Evolutionary conservation across 352 stramenopile species (phyloP), one percentile per base, ranked within the genome.

Genomic region (Aphanomyces astaci): DNA sequence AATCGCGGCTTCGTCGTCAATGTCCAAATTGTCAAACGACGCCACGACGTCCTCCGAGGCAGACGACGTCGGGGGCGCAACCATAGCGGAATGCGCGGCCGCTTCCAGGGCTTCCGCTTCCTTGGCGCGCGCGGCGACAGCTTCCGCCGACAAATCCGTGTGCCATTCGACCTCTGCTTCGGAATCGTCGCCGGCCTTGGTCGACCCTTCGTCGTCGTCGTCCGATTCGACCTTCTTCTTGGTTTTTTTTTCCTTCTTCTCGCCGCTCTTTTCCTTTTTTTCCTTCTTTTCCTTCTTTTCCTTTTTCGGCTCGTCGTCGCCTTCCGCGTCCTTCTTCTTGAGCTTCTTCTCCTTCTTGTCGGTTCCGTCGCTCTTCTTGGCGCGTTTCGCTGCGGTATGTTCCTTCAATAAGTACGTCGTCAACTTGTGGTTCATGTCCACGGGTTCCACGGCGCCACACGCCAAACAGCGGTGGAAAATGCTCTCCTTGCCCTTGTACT

Each of bases 351-450:
- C 78, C 72, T 94, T 87, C 69, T 95, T 92, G 49, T 81, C 80
- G 64, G 90, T 80, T 71, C 96, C 88, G 53, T 96, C 93, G 63
- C 87, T 81, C 53, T 87, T 82, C 71, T 94, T 92, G 25, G 67
- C 74, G 60, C 94, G 90, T 71, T 98, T 98, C 15, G 73, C 78
- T 49, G 96, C 94, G 64, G 96, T 98, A 78, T 98, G 86, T 73
- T 98, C 84, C 70, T 96, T 96, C 32, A 99, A 75, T 73, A 99
- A 99, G 70, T 96, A 98, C 2, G 94, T 98, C 71, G 85, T 96
- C 71, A 99, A 85, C 81, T 99, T 99, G 81, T 99, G 96, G 71
- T 88, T 96, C 95, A 99, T 98, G 81, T 99, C 96, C 27, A 98
- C 92, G 45, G 94, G 90, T 69, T 98, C 93, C 27, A 98, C 97